Base-by-base conservation (phyloP, 441 rosid species). In the Biscutella laevigata region DNA sequence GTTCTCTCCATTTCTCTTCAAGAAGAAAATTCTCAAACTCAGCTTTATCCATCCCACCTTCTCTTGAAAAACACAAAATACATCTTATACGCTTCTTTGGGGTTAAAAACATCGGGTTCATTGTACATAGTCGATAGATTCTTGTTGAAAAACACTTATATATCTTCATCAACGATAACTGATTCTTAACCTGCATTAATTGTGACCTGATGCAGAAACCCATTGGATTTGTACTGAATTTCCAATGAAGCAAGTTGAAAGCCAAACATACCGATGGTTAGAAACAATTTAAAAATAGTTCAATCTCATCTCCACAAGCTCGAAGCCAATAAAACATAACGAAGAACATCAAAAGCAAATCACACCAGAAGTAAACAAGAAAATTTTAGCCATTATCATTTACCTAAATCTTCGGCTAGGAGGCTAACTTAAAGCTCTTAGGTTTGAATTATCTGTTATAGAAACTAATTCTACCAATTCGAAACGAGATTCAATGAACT, bases 1-100 rank as follows among this genome's bases (percentile, higher is more conserved):
- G 81, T 57, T 91, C 95, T 71, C 80, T 55, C 50, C 66, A 75
- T 72, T 88, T 85, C 74, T 88, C 95, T 76, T 85, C 86, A 20
- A 91, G 74, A 70, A 91, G 76, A 61, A 91, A 80, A 75, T 91
- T 77, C 61, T 91, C 94, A 76, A 88, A 91, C 59, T 77, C 82
- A 36, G 66, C 62, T 24, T 25, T 72, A 66, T 83, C 84, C 77
- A 91, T 81, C 64, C 83, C 91, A 38, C 83, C 87, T 74, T 82
- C 95, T 96, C 47, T 88, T 85, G 65, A 77, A 88, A 76, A 91
- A 88, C 60, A 91, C 98, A 48, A 88, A 91, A 54, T 85, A 87
- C 62, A 91, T 76, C 71, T 85, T 82, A 71, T 81, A 91, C 1
- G 98, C 90, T 80, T 88, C 94, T 71, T 78, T 79, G 2, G 96